These are phyloP conservation scores for Lantana camara DNA, from an alignment of 257 asterid species.

Conservation along the genomic window DNA sequence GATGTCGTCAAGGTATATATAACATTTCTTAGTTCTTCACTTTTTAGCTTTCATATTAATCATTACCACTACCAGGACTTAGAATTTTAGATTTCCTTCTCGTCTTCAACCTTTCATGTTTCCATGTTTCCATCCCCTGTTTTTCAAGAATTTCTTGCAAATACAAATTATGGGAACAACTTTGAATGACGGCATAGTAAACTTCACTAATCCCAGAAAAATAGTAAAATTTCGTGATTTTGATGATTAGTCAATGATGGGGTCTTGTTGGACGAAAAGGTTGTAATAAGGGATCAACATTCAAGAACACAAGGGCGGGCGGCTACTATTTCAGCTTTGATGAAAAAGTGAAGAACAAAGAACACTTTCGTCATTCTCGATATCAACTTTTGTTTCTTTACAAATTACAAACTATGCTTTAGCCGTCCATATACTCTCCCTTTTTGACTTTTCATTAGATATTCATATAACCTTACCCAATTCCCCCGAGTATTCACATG, in stretches of 20 bases:
- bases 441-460: conserved; percentile 57
- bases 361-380: conserved; percentile 64
- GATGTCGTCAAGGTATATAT: conserved; percentile 87
- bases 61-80: too few species aligned
- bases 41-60: not conserved
- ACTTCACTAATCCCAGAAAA: too few species aligned
- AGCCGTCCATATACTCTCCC: conserved; percentile 39
- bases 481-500: conserved; percentile 36
- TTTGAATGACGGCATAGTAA: too few species aligned
- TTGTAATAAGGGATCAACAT: not conserved
- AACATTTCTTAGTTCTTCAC: not conserved
- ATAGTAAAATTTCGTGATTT: too few species aligned
- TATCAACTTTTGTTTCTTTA: conserved; percentile 57
- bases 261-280: conserved; percentile 33
- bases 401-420: conserved; percentile 40
- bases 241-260: conserved; percentile 69
- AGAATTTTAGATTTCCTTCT: too few species aligned
- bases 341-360: conserved; percentile 40
- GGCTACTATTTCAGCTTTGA: conserved; percentile 39
- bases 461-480: not conserved
- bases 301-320: conserved; percentile 30
- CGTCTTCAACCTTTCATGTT: not conserved
- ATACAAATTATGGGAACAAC: too few species aligned
- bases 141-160: not conserved
- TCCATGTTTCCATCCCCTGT: not conserved